Evolutionary conservation across 2,329 filamentous ascomycete species (phyloP).

Genomic region (Colletotrichum sp.): DNA sequence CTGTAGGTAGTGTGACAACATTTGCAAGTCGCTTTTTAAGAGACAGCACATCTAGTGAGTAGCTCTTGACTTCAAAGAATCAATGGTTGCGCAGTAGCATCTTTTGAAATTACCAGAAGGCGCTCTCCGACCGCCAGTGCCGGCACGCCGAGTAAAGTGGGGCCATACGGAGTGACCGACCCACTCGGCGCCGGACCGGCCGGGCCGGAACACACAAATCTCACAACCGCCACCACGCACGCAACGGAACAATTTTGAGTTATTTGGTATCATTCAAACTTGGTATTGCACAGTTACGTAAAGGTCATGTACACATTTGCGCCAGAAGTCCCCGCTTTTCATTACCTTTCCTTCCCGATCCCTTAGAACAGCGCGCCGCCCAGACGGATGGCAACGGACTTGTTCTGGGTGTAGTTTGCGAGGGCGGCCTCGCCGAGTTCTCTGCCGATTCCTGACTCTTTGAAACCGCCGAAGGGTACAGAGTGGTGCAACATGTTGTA

Average conservation of each 20-base stretch:
- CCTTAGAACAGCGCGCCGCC: slow-evolving; percentile 47
- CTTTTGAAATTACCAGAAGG: accelerated
- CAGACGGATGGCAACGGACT: slow-evolving; percentile 66
- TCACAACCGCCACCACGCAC: not conserved
- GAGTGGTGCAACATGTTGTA: slow-evolving; percentile 77
- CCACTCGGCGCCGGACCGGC: not conserved
- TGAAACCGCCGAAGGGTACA: slow-evolving; percentile 76
- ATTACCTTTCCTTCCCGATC: not conserved
- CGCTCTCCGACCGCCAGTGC: not conserved
- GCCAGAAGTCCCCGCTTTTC: slow-evolving; percentile 10
- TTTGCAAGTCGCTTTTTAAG: too few species aligned
- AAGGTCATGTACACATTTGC: slow-evolving; percentile 22
- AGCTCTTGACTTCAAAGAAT: too few species aligned
- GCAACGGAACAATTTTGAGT: not conserved
- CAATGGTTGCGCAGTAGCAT: too few species aligned
- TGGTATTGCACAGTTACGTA: slow-evolving; percentile 16
- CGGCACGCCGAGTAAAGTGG: not conserved
- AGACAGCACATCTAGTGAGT: too few species aligned
- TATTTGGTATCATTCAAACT: slow-evolving; percentile 18
- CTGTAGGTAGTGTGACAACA: too few species aligned
- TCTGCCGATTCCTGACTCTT: slow-evolving; percentile 78
- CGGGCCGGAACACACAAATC: not conserved
- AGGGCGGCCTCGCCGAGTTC: slow-evolving; percentile 75
- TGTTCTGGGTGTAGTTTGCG: slow-evolving; percentile 71
- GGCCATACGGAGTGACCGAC: not conserved